These are phyloP conservation scores for Monosiga brevicollis DNA, from an alignment of 78 protist genomes.

Conservation along the genomic window DNA sequence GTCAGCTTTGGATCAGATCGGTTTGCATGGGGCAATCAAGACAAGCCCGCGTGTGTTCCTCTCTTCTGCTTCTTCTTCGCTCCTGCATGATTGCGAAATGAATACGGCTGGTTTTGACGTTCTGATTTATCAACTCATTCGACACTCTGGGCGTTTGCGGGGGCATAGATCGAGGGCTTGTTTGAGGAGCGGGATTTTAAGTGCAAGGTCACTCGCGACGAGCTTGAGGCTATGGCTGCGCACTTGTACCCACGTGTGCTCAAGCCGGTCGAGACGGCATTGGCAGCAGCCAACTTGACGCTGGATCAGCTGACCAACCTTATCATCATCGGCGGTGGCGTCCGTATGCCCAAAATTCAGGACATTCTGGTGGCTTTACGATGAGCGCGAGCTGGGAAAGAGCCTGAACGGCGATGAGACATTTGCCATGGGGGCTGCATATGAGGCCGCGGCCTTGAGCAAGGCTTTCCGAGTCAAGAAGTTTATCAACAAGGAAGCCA, in stretches of 20 bases:
- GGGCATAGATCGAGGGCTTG: background rate
- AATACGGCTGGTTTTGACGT: too few relatives aligned
- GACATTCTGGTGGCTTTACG: background rate
- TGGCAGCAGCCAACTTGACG: background rate
- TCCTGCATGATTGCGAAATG: too few relatives aligned
- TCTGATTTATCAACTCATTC: too few relatives aligned
- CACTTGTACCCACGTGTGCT: conserved; percentile 33
- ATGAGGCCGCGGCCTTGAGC: conserved; percentile 19
- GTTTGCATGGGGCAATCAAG: too few relatives aligned
- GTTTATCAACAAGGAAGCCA: background rate
- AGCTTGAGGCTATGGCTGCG: conserved; percentile 44
- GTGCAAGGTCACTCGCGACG: conserved; percentile 25
- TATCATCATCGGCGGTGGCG: conserved; percentile 19
- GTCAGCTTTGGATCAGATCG: too few relatives aligned
- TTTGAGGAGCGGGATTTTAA: conserved; percentile 48
- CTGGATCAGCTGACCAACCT: background rate
- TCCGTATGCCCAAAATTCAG: conserved; percentile 33
- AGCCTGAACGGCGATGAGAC: conserved; percentile 70
- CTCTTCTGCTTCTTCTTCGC: too few relatives aligned
- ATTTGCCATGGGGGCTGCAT: conserved; percentile 55
- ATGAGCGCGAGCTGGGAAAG: conserved; percentile 32
- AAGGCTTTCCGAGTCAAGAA: conserved; percentile 10
- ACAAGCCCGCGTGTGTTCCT: too few relatives aligned
- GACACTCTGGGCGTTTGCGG: too few relatives aligned
- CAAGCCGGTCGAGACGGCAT: conserved; percentile 26